Evolutionary conservation across 2,329 filamentous ascomycete species (phyloP).

Genomic region (Phaeosphaeria sp.): DNA sequence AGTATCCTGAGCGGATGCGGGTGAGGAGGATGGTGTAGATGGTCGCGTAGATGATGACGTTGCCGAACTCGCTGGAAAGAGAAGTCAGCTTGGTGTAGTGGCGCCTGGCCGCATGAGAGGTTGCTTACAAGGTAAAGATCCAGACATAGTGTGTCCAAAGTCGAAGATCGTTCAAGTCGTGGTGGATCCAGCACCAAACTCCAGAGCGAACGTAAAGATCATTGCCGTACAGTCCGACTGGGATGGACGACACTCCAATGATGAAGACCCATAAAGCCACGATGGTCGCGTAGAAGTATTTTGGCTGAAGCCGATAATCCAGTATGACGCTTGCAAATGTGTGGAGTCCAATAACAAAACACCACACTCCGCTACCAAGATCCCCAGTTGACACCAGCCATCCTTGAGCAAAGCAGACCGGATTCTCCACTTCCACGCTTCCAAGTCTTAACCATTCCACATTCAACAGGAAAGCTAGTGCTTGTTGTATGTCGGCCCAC

Average conservation of each 20-base stretch:
- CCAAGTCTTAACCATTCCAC: conserved; percentile 64
- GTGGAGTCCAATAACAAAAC: conserved; percentile 69
- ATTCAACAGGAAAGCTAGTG: conserved; percentile 69
- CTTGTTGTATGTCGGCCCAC: conserved; percentile 71
- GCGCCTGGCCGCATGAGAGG: not conserved
- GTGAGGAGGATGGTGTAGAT: conserved; percentile 50
- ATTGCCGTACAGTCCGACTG: conserved; percentile 51
- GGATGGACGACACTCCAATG: conserved; percentile 64
- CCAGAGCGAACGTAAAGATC: conserved; percentile 69
- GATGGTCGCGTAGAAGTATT: conserved; percentile 59
- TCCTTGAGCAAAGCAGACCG: conserved; percentile 70
- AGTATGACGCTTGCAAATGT: conserved; percentile 70
- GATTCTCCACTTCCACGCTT: conserved; percentile 60
- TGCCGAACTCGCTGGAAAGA: conserved; percentile 55
- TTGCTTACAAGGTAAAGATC: conserved; percentile 61
- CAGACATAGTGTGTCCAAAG: conserved; percentile 70
- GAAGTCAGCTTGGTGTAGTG: conserved; percentile 4
- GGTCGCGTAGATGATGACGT: conserved; percentile 57
- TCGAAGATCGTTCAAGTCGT: conserved; percentile 61
- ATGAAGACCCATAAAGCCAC: conserved; percentile 64
- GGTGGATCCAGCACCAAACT: conserved; percentile 72
- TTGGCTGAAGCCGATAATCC: conserved; percentile 60
- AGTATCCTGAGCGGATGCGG: conserved; percentile 48
- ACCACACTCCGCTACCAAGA: conserved; percentile 70
- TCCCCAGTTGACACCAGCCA: conserved; percentile 73